Evolutionary conservation across 441 rosid species (phyloP).

Genomic region (Isatis lusitanica): DNA sequence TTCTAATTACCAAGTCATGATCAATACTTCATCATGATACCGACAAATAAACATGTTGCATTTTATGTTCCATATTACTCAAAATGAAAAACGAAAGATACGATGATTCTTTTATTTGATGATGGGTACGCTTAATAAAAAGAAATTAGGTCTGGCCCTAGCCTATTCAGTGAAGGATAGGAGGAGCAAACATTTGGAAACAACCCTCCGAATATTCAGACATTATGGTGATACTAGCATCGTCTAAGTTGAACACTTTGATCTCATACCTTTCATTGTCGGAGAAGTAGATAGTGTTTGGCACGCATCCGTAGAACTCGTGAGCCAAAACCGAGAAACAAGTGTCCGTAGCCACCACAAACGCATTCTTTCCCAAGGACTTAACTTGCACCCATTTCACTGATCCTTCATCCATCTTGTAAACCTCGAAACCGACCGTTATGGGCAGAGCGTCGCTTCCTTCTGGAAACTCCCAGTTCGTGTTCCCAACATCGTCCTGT

Average conservation of each 20-base stretch:
- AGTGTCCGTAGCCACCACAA: conserved; percentile 25
- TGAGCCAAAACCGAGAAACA: conserved; percentile 31
- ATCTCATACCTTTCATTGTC: neutral
- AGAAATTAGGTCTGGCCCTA: neutral
- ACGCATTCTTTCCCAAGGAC: neutral
- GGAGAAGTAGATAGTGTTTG: conserved; percentile 47
- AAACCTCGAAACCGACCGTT: conserved; percentile 24
- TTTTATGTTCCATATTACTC: neutral
- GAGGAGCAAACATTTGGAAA: conserved; percentile 30
- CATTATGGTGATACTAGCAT: neutral
- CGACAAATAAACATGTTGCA: neutral
- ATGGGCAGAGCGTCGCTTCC: neutral
- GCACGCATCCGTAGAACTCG: conserved; percentile 36
- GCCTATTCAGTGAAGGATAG: neutral
- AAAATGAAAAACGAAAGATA: neutral
- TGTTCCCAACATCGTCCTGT: no score
- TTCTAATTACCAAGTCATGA: no score
- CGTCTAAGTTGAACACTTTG: conserved; percentile 38
- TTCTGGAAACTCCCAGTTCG: no score
- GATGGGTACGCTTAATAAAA: neutral
- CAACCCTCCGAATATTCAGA: neutral
- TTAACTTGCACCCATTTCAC: conserved; percentile 30
- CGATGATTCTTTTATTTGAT: neutral
- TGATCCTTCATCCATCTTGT: conserved; percentile 30
- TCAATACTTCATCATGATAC: no score